These are phyloP conservation scores for Trichoderma atroviride DNA, from an alignment of 2,329 filamentous ascomycete genomes.

Conservation along the genomic window DNA sequence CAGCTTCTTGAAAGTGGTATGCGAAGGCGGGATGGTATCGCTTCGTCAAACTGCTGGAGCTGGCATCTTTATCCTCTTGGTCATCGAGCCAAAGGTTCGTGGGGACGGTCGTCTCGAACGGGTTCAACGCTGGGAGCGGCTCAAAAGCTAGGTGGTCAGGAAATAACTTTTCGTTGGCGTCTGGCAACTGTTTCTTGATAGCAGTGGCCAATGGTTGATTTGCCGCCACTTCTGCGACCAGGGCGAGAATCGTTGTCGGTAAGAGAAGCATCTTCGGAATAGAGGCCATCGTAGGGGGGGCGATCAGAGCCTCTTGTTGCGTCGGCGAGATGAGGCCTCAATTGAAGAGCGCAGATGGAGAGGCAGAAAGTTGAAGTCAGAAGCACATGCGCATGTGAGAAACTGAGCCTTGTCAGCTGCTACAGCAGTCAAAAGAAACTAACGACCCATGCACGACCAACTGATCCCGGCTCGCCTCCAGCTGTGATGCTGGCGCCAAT, in stretches of 20 bases:
- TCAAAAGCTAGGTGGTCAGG: conserved; percentile 64
- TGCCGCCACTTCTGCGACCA: conserved; percentile 45
- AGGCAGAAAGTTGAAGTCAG: neutral
- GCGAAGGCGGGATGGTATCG: conserved; percentile 56
- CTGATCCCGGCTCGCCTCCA: neutral
- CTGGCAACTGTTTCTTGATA: conserved; percentile 71
- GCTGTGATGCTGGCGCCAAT: neutral
- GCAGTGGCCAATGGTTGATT: conserved; percentile 55
- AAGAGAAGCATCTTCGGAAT: conserved; percentile 43
- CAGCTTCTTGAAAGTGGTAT: conserved; percentile 45
- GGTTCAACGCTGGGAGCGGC: conserved; percentile 34
- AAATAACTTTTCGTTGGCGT: conserved; percentile 74
- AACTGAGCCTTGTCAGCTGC: neutral
- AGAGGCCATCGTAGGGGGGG: conserved; percentile 44
- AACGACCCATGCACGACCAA: neutral
- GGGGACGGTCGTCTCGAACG: conserved; percentile 38
- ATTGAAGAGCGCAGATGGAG: neutral
- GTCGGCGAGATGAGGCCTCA: neutral
- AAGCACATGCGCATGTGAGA: neutral
- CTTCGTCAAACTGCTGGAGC: conserved; percentile 29
- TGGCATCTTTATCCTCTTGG: conserved; percentile 32
- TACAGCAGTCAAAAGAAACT: neutral
- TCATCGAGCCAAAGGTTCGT: conserved; percentile 37
- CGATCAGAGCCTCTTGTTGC: conserved; percentile 1
- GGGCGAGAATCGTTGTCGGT: conserved; percentile 49